A percentile compares a stretch with the other conserved stretches of the same genome.
These are phyloP conservation scores for Colletotrichum brevisporum DNA, from an alignment of 2,329 filamentous ascomycete genomes.

Conservation along the genomic window DNA sequence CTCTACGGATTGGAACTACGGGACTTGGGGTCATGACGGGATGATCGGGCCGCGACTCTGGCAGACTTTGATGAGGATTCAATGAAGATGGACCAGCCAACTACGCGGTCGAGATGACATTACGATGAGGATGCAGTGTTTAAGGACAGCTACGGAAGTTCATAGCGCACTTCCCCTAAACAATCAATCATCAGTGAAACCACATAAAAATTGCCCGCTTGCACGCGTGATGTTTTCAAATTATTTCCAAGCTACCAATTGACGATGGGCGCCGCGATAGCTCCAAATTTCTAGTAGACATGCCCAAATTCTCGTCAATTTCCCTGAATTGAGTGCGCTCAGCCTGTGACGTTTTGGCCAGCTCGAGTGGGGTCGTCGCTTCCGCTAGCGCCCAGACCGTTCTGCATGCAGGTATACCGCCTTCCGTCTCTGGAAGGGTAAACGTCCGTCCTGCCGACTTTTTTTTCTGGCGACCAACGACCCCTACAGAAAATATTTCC, in stretches of 20 bases:
- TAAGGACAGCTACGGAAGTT: constrained; percentile 33
- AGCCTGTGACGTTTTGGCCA: constrained; percentile 22
- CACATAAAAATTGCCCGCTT: not conserved
- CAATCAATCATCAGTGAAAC: constrained; percentile 39
- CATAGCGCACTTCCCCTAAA: constrained; percentile 21
- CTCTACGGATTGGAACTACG: constrained; percentile 43
- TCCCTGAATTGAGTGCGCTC: constrained; percentile 14
- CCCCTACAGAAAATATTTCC: constrained; percentile 43
- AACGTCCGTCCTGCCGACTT: constrained; percentile 21
- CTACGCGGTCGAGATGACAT: constrained; percentile 37
- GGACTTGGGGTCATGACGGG: constrained; percentile 39
- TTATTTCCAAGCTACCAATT: no score
- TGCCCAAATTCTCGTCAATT: not conserved
- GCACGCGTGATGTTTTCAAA: not conserved
- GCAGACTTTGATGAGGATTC: constrained; percentile 34
- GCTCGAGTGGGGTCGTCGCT: constrained; percentile 11
- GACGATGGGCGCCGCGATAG: no score
- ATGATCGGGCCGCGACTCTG: constrained; percentile 16
- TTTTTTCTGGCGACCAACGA: constrained; percentile 21
- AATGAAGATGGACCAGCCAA: constrained; percentile 37
- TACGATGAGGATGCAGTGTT: constrained; percentile 39
- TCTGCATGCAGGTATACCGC: constrained; percentile 16
- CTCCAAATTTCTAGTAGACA: no score
- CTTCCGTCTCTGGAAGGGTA: constrained; percentile 9
- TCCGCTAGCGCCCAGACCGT: not conserved